Evolutionary conservation across 331 rosid species (phyloP).

Genomic region (Arachis monticola): DNA sequence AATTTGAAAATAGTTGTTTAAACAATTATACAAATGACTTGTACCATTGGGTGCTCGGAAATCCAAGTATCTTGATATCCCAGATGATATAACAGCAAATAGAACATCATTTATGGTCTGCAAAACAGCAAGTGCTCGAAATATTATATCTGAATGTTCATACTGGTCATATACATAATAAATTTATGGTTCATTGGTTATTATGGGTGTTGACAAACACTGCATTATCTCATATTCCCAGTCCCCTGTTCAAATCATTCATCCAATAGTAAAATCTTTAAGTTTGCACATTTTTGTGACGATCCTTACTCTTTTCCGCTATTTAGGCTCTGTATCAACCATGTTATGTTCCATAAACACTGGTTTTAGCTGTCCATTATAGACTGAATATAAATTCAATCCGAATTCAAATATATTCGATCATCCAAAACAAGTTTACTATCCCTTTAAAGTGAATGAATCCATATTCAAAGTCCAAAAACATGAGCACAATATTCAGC

Average conservation of each 20-base stretch:
- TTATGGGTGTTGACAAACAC: not conserved
- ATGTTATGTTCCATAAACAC: too few species aligned
- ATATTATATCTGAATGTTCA: slow-evolving; percentile 3
- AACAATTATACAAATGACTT: not conserved
- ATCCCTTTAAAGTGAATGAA: too few species aligned
- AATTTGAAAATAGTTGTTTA: not conserved
- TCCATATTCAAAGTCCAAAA: too few species aligned
- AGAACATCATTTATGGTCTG: slow-evolving; percentile 92
- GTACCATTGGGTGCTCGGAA: slow-evolving; percentile 70
- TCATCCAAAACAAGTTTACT: too few species aligned
- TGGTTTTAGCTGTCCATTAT: too few species aligned
- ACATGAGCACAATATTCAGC: too few species aligned
- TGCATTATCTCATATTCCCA: slow-evolving; percentile 5
- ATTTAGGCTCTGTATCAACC: too few species aligned
- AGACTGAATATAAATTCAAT: too few species aligned
- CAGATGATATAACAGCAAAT: slow-evolving; percentile 74
- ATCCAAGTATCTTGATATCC: slow-evolving; percentile 78
- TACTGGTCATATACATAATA: not conserved
- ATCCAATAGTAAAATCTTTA: not conserved
- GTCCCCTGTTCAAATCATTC: not conserved
- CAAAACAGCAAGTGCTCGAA: slow-evolving; percentile 34
- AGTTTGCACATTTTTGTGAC: too few species aligned
- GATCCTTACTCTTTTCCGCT: too few species aligned
- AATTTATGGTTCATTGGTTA: not conserved
- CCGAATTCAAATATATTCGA: too few species aligned